Evolutionary conservation across 176 grass and related monocot species (phyloP).

Genomic region (bread wheat (Triticum aestivum)): DNA sequence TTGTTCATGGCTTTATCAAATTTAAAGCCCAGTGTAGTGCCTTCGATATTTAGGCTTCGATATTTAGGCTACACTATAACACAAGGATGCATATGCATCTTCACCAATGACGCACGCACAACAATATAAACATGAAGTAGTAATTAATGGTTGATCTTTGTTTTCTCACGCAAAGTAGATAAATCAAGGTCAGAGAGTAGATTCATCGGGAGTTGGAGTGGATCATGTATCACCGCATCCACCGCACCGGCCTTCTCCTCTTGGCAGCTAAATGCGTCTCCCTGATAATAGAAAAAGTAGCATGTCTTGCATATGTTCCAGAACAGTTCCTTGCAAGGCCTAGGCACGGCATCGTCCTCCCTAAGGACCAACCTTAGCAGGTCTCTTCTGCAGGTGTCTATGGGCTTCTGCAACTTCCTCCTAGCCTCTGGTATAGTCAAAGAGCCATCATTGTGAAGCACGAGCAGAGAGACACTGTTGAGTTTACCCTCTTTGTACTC

Average conservation of each 20-base stretch:
- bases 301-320: conserved; percentile 85
- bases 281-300: conserved; percentile 59
- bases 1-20: not conserved
- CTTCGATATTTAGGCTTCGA: not conserved
- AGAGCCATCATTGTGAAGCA: not conserved
- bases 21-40: not conserved
- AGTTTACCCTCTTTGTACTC: conserved; percentile 56
- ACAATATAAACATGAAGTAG: not conserved
- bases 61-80: not conserved
- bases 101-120: not conserved
- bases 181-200: not conserved
- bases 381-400: conserved; percentile 28
- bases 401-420: conserved; percentile 16
- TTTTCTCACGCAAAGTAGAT: not conserved
- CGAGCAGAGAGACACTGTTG: conserved; percentile 36
- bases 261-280: conserved; percentile 57
- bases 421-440: conserved; percentile 32
- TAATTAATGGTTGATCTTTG: not conserved
- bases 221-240: conserved; percentile 45
- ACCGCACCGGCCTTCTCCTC: conserved; percentile 55
- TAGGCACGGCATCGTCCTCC: conserved; percentile 38
- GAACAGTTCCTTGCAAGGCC: conserved; percentile 67
- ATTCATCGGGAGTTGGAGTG: not conserved
- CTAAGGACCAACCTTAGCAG: conserved; percentile 44
- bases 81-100: not conserved